phyloP scores from a whole-genome alignment of 208 protist genomes.

The Wallacemonas collosoma region DNA sequence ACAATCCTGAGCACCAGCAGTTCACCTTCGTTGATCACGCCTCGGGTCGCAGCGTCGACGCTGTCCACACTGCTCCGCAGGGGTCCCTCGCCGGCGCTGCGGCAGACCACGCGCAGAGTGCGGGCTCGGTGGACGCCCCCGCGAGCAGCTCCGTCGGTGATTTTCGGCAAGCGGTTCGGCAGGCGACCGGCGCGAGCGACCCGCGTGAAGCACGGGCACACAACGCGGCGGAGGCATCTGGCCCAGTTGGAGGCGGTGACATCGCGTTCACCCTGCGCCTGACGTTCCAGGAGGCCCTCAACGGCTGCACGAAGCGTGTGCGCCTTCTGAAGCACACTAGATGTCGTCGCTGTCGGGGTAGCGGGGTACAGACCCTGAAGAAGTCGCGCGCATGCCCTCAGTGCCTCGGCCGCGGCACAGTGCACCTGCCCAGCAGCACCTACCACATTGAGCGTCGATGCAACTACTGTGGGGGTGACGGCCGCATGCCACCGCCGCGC shows the following conservation, averaged over 20 bases:
- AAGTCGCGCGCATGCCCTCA: constrained; percentile 67
- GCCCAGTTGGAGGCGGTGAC: constrained; percentile 46
- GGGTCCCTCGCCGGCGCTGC: not conserved
- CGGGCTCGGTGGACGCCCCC: not conserved
- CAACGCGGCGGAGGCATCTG: constrained; percentile 39
- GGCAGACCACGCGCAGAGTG: too few species aligned
- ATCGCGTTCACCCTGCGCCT: constrained; percentile 70
- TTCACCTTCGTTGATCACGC: constrained; percentile 78
- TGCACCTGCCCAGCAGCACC: constrained; percentile 73
- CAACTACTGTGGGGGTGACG: constrained; percentile 76
- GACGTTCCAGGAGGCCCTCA: constrained; percentile 72
- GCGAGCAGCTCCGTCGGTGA: constrained; percentile 40
- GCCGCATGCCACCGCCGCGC: constrained; percentile 51
- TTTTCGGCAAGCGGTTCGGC: constrained; percentile 40
- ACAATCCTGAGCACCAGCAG: constrained; percentile 76
- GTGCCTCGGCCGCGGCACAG: constrained; percentile 75
- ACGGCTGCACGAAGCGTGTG: constrained; percentile 55
- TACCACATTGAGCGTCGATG: constrained; percentile 88
- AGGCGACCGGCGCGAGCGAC: constrained; percentile 34
- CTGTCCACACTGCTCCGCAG: not conserved
- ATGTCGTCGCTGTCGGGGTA: constrained; percentile 60
- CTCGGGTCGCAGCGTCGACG: constrained; percentile 21
- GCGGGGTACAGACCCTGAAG: constrained; percentile 36
- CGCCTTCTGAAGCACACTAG: constrained; percentile 41
- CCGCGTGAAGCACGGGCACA: constrained; percentile 29